These are phyloP conservation scores for Allium fistulosum DNA, from an alignment of 106 monocot species.

Conservation along the genomic window DNA sequence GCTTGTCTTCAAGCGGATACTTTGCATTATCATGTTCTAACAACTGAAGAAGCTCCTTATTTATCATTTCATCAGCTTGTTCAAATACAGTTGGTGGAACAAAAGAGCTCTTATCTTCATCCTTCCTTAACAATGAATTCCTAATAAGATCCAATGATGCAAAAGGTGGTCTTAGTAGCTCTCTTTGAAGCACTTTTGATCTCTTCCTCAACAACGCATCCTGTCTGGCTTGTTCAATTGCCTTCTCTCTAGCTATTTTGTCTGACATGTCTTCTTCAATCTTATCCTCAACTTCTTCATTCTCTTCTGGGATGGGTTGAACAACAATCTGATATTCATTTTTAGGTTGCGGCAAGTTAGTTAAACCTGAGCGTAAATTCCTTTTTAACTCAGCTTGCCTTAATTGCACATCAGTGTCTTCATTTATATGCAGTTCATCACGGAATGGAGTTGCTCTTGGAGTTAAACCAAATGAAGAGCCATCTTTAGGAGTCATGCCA, in stretches of 20 bases:
- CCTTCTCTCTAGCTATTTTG: conserved; percentile 75
- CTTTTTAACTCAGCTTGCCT: conserved; percentile 74
- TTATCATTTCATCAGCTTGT: conserved; percentile 95
- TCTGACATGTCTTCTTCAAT: conserved; percentile 98
- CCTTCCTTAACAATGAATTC: conserved; percentile 35
- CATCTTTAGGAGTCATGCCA: conserved; percentile 91
- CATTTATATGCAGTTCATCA: conserved; percentile 93
- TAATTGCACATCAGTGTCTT: conserved; percentile 61
- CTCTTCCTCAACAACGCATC: conserved; percentile 87
- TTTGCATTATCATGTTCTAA: conserved; percentile 92
- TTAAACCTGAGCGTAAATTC: conserved; percentile 58
- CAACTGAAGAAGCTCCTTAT: conserved; percentile 64
- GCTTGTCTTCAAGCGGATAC: conserved; percentile 76
- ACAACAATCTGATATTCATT: conserved; percentile 92
- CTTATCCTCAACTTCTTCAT: conserved; percentile 62
- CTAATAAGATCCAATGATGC: conserved; percentile 71
- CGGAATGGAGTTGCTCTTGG: conserved; percentile 80
- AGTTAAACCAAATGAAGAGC: conserved; percentile 50
- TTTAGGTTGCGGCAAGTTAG: conserved; percentile 69
- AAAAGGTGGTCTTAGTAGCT: conserved; percentile 82
- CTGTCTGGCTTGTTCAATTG: conserved; percentile 61
- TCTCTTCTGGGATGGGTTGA: conserved; percentile 66
- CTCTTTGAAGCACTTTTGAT: conserved; percentile 94
- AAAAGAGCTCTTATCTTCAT: conserved; percentile 84
- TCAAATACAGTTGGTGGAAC: conserved; percentile 95